Evolutionary conservation across 192 early-diverging fungal species (phyloP).

Genomic region (Entomortierella lignicola): DNA sequence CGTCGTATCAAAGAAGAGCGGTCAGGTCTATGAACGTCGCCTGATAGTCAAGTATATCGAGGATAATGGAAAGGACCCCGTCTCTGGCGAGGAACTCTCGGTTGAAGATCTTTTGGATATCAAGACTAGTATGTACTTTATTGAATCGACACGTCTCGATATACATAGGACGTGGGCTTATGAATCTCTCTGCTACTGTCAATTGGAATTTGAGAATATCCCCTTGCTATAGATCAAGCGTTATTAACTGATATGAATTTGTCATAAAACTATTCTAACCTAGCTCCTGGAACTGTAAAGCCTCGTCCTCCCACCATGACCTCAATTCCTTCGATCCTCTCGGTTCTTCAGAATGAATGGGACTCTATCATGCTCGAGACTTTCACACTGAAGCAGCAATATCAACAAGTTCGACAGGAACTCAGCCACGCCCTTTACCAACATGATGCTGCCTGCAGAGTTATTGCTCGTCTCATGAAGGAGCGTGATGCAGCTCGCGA

Average conservation of each 20-base stretch:
- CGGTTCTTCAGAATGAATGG: constrained; percentile 95
- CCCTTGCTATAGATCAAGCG: too few relatives aligned
- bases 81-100: constrained; percentile 76
- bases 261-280: neutral
- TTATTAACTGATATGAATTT: neutral
- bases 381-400: constrained; percentile 91
- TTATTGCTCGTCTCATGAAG: constrained; percentile 90
- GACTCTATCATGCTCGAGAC: constrained; percentile 97
- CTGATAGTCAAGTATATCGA: constrained; percentile 89
- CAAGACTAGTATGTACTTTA: constrained; percentile 63
- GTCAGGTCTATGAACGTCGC: constrained; percentile 88
- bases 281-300: constrained; percentile 73
- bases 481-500: constrained; percentile 93
- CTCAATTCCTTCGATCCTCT: constrained; percentile 90
- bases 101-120: constrained; percentile 80
- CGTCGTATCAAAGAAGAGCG: constrained; percentile 87
- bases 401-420: constrained; percentile 91
- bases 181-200: neutral
- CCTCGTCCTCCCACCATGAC: constrained; percentile 92
- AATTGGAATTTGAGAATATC: neutral
- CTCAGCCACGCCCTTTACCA: constrained; percentile 95
- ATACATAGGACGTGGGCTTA: neutral
- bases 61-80: constrained; percentile 86
- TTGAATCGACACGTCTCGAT: neutral
- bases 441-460: constrained; percentile 95